These are phyloP conservation scores for Candida sanyiensis DNA, from an alignment of 805 yeast species.

Conservation along the genomic window DNA sequence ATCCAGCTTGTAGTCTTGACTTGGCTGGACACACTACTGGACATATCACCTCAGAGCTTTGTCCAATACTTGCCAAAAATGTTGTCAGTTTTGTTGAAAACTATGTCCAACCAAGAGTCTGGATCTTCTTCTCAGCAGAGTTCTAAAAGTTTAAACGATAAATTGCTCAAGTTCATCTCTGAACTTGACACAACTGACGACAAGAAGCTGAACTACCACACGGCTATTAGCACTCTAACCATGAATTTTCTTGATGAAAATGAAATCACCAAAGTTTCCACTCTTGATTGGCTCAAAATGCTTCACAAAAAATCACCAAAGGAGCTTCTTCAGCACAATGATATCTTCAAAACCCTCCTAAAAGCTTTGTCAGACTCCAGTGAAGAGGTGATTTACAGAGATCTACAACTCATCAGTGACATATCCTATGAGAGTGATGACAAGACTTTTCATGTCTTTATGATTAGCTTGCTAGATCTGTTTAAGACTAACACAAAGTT, in stretches of 20 bases:
- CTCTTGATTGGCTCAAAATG: constrained; percentile 85
- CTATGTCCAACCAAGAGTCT: constrained; percentile 43
- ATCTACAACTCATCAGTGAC: constrained; percentile 64
- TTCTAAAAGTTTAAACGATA: constrained; percentile 52
- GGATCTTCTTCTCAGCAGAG: constrained; percentile 42
- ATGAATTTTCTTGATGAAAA: constrained; percentile 68
- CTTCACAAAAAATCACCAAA: constrained; percentile 66
- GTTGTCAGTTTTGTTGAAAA: constrained; percentile 58
- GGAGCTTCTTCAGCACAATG: constrained; percentile 48
- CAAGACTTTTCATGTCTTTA: constrained; percentile 67
- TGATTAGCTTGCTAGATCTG: constrained; percentile 61
- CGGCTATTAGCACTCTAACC: constrained; percentile 67
- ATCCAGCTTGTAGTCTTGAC: constrained; percentile 73
- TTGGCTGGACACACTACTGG: constrained; percentile 75
- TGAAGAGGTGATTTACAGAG: constrained; percentile 71
- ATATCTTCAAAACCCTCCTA: constrained; percentile 70
- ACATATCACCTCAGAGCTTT: constrained; percentile 70
- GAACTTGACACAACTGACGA: constrained; percentile 25
- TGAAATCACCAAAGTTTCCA: constrained; percentile 76
- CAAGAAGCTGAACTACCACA: constrained; percentile 41
- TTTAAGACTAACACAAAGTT: constrained; percentile 66
- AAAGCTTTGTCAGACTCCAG: constrained; percentile 67
- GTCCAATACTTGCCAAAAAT: constrained; percentile 70
- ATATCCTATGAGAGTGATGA: constrained; percentile 70
- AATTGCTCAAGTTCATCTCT: constrained; percentile 44